These are phyloP conservation scores for Neonectria sp. DNA, from an alignment of 2,329 filamentous ascomycete genomes.

Conservation along the genomic window DNA sequence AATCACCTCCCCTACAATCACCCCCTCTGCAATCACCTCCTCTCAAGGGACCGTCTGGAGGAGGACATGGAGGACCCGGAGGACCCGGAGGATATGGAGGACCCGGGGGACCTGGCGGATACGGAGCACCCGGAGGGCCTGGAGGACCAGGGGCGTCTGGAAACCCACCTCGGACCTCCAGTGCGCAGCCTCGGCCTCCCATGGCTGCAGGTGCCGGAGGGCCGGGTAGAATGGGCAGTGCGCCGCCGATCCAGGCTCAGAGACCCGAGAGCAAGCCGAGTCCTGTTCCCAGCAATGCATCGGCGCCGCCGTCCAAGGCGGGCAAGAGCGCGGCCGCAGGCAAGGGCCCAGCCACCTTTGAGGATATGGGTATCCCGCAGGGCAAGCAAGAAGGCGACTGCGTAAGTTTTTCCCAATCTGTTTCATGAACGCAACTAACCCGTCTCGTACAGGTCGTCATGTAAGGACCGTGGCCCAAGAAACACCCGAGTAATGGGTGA, in stretches of 20 bases:
- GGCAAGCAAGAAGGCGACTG: conserved; percentile 91
- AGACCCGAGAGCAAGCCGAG: conserved; percentile 48
- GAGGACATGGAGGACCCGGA: background rate
- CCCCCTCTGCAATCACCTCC: conserved; percentile 20
- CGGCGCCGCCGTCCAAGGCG: conserved; percentile 57
- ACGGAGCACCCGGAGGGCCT: conserved; percentile 10
- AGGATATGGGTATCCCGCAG: conserved; percentile 96
- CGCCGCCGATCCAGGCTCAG: conserved; percentile 53
- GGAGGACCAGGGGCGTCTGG: conserved; percentile 11
- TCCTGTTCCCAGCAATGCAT: conserved; percentile 51
- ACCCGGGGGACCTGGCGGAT: conserved; percentile 2
- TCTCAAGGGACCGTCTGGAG: conserved; percentile 19
- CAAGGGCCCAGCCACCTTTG: conserved; percentile 94
- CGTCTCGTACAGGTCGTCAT: conserved; percentile 44
- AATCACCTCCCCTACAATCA: conserved; percentile 15
- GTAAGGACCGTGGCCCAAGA: conserved; percentile 33
- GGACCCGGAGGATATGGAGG: conserved; percentile 11
- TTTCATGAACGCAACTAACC: conserved; percentile 16
- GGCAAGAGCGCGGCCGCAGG: conserved; percentile 47
- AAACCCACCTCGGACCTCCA: conserved; percentile 44
- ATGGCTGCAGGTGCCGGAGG: conserved; percentile 38
- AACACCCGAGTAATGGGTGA: background rate
- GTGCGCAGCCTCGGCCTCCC: conserved; percentile 40
- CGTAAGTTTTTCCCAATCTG: conserved; percentile 69
- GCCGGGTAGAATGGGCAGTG: conserved; percentile 54